These are phyloP conservation scores for Populus hybrid DNA, from an alignment of 441 rosid genomes.

Conservation along the genomic window DNA sequence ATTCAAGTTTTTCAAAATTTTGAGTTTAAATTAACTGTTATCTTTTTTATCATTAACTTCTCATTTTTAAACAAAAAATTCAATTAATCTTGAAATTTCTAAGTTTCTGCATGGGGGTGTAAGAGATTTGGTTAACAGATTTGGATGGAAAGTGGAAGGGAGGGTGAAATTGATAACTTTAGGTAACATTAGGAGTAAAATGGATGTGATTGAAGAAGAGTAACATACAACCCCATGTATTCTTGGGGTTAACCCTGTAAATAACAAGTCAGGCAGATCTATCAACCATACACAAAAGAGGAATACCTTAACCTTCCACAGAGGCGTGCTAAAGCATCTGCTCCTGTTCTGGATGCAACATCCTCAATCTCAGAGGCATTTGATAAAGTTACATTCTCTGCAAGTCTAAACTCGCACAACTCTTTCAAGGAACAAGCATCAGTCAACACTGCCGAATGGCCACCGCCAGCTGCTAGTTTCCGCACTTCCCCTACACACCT, in stretches of 20 bases:
- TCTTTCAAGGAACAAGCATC: conserved; percentile 96
- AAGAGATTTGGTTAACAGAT: background rate
- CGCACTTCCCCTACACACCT: too few relatives aligned
- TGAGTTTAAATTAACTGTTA: too few relatives aligned
- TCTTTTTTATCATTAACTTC: too few relatives aligned
- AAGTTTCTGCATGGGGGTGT: background rate
- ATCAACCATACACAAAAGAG: too few relatives aligned
- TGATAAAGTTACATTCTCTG: conserved; percentile 53
- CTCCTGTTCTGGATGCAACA: conserved; percentile 77
- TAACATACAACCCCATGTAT: background rate
- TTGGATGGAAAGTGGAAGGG: background rate
- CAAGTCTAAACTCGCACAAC: conserved; percentile 45
- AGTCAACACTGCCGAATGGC: conserved; percentile 31
- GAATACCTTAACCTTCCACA: conserved; percentile 47
- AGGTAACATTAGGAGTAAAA: background rate
- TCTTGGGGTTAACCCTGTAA: background rate
- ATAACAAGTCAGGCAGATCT: too few relatives aligned
- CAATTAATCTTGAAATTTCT: background rate
- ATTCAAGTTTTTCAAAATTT: too few relatives aligned
- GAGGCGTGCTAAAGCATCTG: conserved; percentile 91
- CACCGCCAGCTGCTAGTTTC: too few relatives aligned
- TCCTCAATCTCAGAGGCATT: conserved; percentile 80
- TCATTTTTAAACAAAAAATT: too few relatives aligned
- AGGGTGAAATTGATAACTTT: background rate
- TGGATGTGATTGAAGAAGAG: background rate